Evolutionary conservation across 768 basidiomycete species (phyloP).

Genomic region (Saitozyma sp.): DNA sequence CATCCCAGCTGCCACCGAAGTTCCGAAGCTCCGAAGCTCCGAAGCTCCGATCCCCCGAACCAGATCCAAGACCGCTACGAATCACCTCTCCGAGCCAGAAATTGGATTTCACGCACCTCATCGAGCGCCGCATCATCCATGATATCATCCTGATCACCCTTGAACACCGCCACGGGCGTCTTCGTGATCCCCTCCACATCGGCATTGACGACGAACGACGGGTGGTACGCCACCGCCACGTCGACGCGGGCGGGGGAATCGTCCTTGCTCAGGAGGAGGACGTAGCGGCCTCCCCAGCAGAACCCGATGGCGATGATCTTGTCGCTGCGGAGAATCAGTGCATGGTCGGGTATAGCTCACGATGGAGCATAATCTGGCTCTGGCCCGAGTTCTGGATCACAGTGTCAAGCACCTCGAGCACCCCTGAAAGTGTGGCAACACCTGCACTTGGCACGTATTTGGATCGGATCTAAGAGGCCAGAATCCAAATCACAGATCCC

Average conservation of each 20-base stretch:
- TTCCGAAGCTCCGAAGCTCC: too few relatives aligned
- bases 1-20: too few relatives aligned
- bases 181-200: slow-evolving; percentile 43
- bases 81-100: too few relatives aligned
- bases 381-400: too few relatives aligned
- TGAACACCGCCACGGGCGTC: slow-evolving; percentile 41
- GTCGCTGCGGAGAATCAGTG: slow-evolving; percentile 23
- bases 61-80: too few relatives aligned
- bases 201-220: slow-evolving; percentile 43
- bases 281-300: slow-evolving; percentile 53
- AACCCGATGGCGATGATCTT: slow-evolving; percentile 53
- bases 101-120: slow-evolving; percentile 19
- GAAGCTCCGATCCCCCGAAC: too few relatives aligned
- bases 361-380: too few relatives aligned
- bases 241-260: slow-evolving; percentile 30
- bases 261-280: slow-evolving; percentile 29
- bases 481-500: too few relatives aligned
- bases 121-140: slow-evolving; percentile 31
- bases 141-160: slow-evolving; percentile 48
- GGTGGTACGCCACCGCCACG: slow-evolving; percentile 54
- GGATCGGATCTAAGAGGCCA: too few relatives aligned
- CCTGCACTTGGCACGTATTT: too few relatives aligned
- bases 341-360: too few relatives aligned
- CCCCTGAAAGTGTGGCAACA: background rate
- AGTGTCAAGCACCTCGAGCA: background rate